Percentiles rank a stretch among this genome's conserved stretches.
Conservation (phyloP, 179 eudicot species). For the Beta lomatogona region DNA sequence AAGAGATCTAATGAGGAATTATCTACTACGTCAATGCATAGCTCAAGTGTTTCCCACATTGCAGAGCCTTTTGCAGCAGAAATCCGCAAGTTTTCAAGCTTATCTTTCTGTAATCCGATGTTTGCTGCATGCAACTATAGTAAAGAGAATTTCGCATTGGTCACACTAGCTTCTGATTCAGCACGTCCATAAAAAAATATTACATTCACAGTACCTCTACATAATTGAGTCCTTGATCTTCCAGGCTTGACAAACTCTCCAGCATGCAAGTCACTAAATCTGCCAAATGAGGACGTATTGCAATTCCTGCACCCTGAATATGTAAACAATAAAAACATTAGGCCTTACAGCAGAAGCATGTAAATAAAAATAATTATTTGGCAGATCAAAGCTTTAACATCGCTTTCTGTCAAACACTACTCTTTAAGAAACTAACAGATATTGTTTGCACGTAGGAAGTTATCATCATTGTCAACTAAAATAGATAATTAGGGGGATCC, state of each 20-base stretch:
- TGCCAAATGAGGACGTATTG: conserved; percentile 87
- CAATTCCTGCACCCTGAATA: conserved; percentile 81
- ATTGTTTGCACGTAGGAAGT: not conserved
- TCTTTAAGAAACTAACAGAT: not conserved
- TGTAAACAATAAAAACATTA: not conserved
- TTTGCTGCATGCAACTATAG: conserved; percentile 85
- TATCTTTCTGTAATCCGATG: conserved; percentile 87
- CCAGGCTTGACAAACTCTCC: conserved; percentile 96
- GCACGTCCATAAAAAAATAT: not conserved
- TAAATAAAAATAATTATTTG: not conserved
- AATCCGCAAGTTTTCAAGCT: conserved; percentile 88
- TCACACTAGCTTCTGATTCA: conserved; percentile 13
- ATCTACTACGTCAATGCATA: conserved; percentile 84
- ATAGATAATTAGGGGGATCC: not conserved
- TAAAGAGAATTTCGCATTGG: conserved; percentile 14
- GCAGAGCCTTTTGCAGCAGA: conserved; percentile 95
- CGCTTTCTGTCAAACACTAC: not conserved
- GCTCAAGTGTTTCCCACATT: conserved; percentile 98
- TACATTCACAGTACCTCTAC: conserved; percentile 68
- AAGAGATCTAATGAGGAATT: conserved; percentile 66
- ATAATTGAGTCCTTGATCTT: conserved; percentile 95
- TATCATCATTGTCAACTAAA: too few relatives aligned
- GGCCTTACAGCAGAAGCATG: conserved; percentile 5
- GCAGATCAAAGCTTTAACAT: not conserved
- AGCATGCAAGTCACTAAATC: conserved; percentile 95